Base-by-base conservation (phyloP, 495 filamentous ascomycete species). In the Aspergillus wentii region DNA sequence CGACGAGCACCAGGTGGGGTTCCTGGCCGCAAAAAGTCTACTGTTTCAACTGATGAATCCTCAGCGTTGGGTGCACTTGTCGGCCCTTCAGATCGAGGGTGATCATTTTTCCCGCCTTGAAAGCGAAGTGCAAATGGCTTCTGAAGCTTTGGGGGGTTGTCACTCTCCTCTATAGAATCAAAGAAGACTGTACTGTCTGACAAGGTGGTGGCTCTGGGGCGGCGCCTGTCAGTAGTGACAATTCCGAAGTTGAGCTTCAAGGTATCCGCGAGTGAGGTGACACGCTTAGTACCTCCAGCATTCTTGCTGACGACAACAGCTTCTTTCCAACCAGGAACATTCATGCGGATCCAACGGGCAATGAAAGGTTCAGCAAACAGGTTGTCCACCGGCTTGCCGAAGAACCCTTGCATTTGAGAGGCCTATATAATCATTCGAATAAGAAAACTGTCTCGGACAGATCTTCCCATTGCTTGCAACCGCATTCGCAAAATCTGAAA, bases 371-470 rank as follows among this genome's bases (percentile, higher is more conserved):
- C 92, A 14, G 94, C 92, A 51, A 95, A 85, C 22, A 98, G 81
- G 59, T 98, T 96, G 63, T 98, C 92, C 33, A 98, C 92, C 8
- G 92, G 94, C 52, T 92, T 94, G 47, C 84, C 86, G 74, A 98
- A 98, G 73, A 98, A 98, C 22, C 92, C 92, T 67, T 97, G 94
- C 85, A 96, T 96, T 66, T 97, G 92, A 8, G 88, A 90, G 41
- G 88, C 88, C 71, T 72, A 38, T 43, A 30, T 16, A 38, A 18
- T 19, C 16, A 43, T 22, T 9, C 38, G 19, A 13, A 40, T 49
- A 23, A 51, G 48, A 43, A 46, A n/a, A n/a, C n/a, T n/a, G n/a
- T n/a, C n/a, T n/a, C n/a, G n/a, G n/a, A n/a, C n/a, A n/a, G n/a
- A n/a, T n/a, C n/a, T n/a, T n/a, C n/a, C n/a, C n/a, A n/a, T n/a